Percentiles rank a stretch among this genome's conserved stretches.
These are phyloP conservation scores for Anacardium occidentale DNA, from an alignment of 345 rosid species.

Conservation along the genomic window DNA sequence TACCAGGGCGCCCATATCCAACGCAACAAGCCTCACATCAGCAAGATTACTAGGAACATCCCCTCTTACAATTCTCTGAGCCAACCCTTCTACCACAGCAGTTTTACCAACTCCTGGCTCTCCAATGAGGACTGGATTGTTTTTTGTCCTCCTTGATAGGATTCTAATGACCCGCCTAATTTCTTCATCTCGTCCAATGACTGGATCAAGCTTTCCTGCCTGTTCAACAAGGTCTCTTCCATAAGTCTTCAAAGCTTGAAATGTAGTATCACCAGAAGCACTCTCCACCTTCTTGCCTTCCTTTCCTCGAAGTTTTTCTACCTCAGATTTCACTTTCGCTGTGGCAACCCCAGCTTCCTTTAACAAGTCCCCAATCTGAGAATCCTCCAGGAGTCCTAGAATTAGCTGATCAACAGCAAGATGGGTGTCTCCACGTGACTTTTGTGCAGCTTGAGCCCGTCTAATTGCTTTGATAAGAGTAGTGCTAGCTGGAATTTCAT, in stretches of 20 bases:
- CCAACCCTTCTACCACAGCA: constrained; percentile 91
- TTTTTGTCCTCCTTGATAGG: constrained; percentile 84
- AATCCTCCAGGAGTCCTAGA: constrained; percentile 81
- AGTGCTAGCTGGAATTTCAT: constrained; percentile 70
- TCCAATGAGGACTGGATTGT: constrained; percentile 91
- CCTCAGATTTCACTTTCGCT: constrained; percentile 59
- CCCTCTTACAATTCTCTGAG: constrained; percentile 86
- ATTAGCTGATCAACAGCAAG: constrained; percentile 79
- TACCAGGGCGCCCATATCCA: constrained; percentile 87
- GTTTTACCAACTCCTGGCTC: constrained; percentile 97
- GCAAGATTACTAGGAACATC: constrained; percentile 83
- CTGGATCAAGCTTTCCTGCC: constrained; percentile 93
- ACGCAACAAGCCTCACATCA: constrained; percentile 80
- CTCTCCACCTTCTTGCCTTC: constrained; percentile 88
- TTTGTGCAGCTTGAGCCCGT: constrained; percentile 75
- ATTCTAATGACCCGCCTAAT: constrained; percentile 80
- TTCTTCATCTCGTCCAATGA: constrained; percentile 89
- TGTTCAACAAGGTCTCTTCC: constrained; percentile 90
- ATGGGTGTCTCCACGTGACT: constrained; percentile 62
- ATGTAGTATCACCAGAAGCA: constrained; percentile 73
- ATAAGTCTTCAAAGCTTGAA: constrained; percentile 84
- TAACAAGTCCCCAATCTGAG: constrained; percentile 65
- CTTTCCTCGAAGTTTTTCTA: constrained; percentile 86
- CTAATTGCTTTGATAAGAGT: constrained; percentile 64
- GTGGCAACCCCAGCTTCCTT: constrained; percentile 64